Base-by-base conservation (phyloP, 2,329 filamentous ascomycete genomes). In the Calonectria pteridis region DNA sequence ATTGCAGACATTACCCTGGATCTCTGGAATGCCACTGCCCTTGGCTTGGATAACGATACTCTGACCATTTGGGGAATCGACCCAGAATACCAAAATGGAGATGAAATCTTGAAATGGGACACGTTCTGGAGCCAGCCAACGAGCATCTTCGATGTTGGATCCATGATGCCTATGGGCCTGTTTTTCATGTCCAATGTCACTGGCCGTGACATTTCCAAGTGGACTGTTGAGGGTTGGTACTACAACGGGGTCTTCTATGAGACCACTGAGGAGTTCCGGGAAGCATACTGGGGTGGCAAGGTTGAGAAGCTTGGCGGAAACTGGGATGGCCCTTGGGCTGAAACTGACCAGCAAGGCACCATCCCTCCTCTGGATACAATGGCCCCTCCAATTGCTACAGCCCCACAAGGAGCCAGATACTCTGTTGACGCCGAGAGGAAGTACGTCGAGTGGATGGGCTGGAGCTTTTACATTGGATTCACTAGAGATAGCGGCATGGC, bases 391-490 rank as follows among this genome's bases (percentile, higher is more conserved):
- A 46, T 68, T 40, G 46, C 70, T 13, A 58, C 46, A 0, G 35
- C 70, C 3, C 70, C 70, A 0, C 70, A 72, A 46, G 70, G 70
- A 14, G 46, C 70, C 1, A 43, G 70, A 46, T 72, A 72, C 40
- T 63, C 64, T 2, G 69, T 72, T 10, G 69, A 72, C 31, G 70
- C 35, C 4, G 55, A 67, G 37, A 62, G 55, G 5, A 72, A 72
- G 49, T 72, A 72, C 35, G 70, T 72, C 1, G 70, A 72, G 35
- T 68, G 70, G 64, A 72, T 72, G 70, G 70, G 64, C 26, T 72
- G 70, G 70, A 72, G 64, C 83, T 92, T 91, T 77, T 91, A 87
- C 76, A 82, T 90, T n/a, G 84, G 83, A 4, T 88, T 89, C 64
- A 85, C 83, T 1, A 82, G 85, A 11, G 88, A 89, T 71, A 84